Percentiles rank a stretch among this genome's conserved stretches.
These are phyloP conservation scores for Monilinia fructigena DNA, from an alignment of 2,329 filamentous ascomycete species.

Conservation along the genomic window DNA sequence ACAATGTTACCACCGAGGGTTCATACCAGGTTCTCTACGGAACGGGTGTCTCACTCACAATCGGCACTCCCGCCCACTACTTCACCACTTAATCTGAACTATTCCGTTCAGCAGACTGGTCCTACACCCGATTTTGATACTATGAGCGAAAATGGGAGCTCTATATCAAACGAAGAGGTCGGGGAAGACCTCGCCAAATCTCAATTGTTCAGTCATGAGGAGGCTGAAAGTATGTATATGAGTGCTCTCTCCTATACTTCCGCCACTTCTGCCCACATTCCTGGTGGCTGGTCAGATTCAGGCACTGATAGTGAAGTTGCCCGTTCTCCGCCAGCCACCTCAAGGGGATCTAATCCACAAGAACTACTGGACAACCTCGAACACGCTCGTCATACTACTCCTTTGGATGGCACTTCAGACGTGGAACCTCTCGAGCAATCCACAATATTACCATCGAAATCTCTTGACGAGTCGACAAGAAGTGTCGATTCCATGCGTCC, in stretches of 20 bases:
- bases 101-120: not conserved
- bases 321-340: conserved; percentile 30
- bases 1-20: conserved; percentile 33
- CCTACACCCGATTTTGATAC: not conserved
- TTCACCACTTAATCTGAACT: not conserved
- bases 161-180: conserved; percentile 24
- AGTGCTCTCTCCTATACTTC: conserved; percentile 59
- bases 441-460: not conserved
- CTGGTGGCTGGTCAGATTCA: conserved; percentile 35
- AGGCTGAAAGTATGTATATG: conserved; percentile 86
- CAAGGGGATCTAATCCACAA: conserved; percentile 21
- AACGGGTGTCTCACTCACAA: conserved; percentile 38
- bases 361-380: conserved; percentile 34
- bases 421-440: not conserved
- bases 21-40: conserved; percentile 33
- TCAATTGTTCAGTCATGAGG: conserved; percentile 72
- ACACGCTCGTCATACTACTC: conserved; percentile 29
- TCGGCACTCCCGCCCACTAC: conserved; percentile 26
- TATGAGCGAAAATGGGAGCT: conserved; percentile 22
- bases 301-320: conserved; percentile 28
- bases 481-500: conserved; percentile 18
- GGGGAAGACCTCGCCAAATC: conserved; percentile 60
- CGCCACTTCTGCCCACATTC: conserved; percentile 29
- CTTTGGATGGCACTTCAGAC: conserved; percentile 2
- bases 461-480: conserved; percentile 23